Percentiles rank a stretch among this genome's conserved stretches.
Conservation (phyloP, 179 eudicot species). For the Spinacia oleracea region DNA sequence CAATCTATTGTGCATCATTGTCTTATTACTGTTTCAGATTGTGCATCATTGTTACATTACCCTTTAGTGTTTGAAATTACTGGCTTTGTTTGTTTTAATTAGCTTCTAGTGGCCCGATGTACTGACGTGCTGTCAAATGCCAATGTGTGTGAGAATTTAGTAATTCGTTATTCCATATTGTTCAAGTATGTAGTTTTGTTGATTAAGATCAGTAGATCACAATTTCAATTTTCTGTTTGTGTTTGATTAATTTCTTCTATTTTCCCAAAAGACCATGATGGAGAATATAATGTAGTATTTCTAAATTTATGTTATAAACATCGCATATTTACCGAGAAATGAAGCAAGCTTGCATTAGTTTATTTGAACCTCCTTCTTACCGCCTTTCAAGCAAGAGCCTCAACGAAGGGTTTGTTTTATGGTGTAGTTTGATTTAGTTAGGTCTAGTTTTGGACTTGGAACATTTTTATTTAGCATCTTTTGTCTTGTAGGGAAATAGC, state of each 20-base stretch:
- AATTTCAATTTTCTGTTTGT: not conserved
- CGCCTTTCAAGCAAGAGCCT: too few relatives aligned
- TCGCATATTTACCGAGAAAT: not conserved
- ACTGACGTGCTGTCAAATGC: too few relatives aligned
- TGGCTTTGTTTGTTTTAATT: too few relatives aligned
- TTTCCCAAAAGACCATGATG: not conserved
- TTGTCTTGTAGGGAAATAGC: constrained; percentile 67
- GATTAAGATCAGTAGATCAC: not conserved
- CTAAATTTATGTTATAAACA: not conserved
- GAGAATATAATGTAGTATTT: not conserved
- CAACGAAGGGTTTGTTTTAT: too few relatives aligned
- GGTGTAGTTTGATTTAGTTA: not conserved
- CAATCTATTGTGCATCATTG: not conserved
- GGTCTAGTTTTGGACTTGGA: too few relatives aligned
- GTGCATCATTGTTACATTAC: not conserved
- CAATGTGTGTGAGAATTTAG: too few relatives aligned
- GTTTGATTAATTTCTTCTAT: not conserved
- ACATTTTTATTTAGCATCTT: too few relatives aligned
- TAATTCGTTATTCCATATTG: not conserved
- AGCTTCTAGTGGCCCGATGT: too few relatives aligned
- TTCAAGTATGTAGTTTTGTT: not conserved
- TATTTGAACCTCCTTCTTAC: too few relatives aligned
- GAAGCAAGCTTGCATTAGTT: not conserved
- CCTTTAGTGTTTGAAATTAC: not conserved
- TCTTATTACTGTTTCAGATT: not conserved